Base-by-base conservation (phyloP, 129 eudicot genomes). In the Kitagawia praeruptora region DNA sequence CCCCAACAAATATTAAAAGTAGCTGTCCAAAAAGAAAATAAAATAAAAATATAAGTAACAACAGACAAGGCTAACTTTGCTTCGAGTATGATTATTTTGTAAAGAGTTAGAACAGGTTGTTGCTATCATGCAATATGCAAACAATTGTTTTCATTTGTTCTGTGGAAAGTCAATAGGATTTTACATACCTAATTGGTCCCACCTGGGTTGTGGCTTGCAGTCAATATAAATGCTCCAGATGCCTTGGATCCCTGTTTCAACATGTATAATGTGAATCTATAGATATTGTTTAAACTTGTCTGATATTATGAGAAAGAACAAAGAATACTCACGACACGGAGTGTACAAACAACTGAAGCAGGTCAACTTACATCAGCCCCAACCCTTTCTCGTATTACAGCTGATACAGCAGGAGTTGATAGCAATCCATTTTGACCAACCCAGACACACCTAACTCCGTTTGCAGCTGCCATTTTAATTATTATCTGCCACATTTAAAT, bases 171-270 rank as follows among this genome's bases (percentile, higher is more conserved):
- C 41, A 25, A 49, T 53, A 14, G 75, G 64, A 75, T 70, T 69
- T 78, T 48, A 82, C 85, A 66, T 80, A 95, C 99, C 99, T 95
- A 97, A 82, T 81, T 78, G 25, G 99, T 96, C 34, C 99, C 99
- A 63, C 99, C 99, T 46, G 99, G 99, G 82, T 95, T 95, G 91
- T 95, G 99, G 81, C 99, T 95, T 45, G 99, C 99, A 72, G 99
- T 92, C 85, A 95, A 86, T 79, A 95, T 95, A 84, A 95, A 95
- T 81, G 93, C 97, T 70, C 99, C 99, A 77, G 84, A 87, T 75
- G 99, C 96, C 88, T 92, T 95, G 64, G 96, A 92, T 80, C 97
- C 99, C 99, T 95, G 67, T 44, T 40, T 28, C 40, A 38, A 66
- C 69, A 73, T 70, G 39, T 41, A 42, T 12, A 40, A 44, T 67